phyloP scores from a whole-genome alignment of 176 grass and related monocot species.

The Bromus sterilis region DNA sequence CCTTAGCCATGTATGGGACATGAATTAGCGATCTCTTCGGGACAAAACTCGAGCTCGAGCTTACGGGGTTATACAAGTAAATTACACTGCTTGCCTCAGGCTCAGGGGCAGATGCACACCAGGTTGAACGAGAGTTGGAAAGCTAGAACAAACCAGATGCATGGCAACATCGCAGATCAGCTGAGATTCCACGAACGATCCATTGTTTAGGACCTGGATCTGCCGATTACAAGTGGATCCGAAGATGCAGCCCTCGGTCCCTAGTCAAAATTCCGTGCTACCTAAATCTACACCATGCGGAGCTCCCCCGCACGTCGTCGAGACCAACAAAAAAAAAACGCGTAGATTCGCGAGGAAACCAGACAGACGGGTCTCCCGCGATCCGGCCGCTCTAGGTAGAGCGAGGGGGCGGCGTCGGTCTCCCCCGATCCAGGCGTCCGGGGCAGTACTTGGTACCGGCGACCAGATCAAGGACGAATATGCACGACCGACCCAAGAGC shows the following conservation, averaged over 20 bases:
- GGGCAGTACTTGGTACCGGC: not conserved
- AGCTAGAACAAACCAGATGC: not conserved
- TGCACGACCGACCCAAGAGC: not conserved
- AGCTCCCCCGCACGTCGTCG: not conserved
- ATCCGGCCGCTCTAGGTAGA: not conserved
- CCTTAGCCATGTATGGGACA: not conserved
- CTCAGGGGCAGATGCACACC: slow-evolving; percentile 10
- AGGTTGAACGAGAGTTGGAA: not conserved
- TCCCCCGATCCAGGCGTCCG: not conserved
- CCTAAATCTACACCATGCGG: not conserved
- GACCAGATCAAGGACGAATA: not conserved
- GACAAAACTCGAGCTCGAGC: too few relatives aligned
- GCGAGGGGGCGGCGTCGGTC: not conserved
- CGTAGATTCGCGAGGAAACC: not conserved
- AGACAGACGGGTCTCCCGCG: not conserved
- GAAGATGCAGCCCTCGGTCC: not conserved
- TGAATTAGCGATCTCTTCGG: not conserved
- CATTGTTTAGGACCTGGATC: not conserved
- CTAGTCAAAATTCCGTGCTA: not conserved
- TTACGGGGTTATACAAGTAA: too few relatives aligned
- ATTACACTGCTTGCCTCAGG: too few relatives aligned
- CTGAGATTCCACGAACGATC: not conserved
- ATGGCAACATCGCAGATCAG: not conserved
- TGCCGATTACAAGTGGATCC: slow-evolving; percentile 9
- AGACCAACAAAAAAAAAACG: not conserved